Conservation (phyloP, 208 protist species). For the Trypanosomatidae sp. region DNA sequence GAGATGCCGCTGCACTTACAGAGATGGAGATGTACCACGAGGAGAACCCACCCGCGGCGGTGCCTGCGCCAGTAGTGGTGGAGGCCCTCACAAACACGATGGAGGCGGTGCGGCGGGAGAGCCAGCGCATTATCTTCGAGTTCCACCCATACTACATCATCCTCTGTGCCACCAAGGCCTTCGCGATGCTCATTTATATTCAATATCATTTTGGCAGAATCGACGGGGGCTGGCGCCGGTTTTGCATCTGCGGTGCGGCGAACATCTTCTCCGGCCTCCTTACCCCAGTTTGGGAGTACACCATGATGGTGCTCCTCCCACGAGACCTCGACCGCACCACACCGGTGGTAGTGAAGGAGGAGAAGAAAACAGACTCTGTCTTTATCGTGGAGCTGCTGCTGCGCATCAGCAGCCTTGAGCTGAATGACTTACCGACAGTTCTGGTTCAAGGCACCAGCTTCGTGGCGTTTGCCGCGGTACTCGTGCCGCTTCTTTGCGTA, state of each 20-base stretch:
- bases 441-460: constrained; percentile 59
- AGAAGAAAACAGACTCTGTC: constrained; percentile 44
- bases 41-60: constrained; percentile 27
- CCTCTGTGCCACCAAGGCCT: constrained; percentile 44
- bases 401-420: constrained; percentile 43
- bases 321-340: constrained; percentile 26
- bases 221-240: constrained; percentile 50
- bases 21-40: constrained; percentile 14
- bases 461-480: constrained; percentile 48
- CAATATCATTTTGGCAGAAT: constrained; percentile 58
- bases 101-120: constrained; percentile 37
- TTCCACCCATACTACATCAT: constrained; percentile 63
- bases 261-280: constrained; percentile 58
- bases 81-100: constrained; percentile 42
- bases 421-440: constrained; percentile 56
- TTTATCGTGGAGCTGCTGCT: constrained; percentile 61
- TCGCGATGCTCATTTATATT: constrained; percentile 55
- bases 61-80: constrained; percentile 40
- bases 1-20: not conserved
- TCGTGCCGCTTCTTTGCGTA: constrained; percentile 40
- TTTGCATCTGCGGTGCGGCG: constrained; percentile 52
- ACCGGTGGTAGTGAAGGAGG: constrained; percentile 27
- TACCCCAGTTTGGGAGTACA: constrained; percentile 57
- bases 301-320: constrained; percentile 36
- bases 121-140: constrained; percentile 47